Evolutionary conservation across 768 basidiomycete species (phyloP), one percentile per base, ranked within the genome.

Genomic region (Trametopsis cervina): DNA sequence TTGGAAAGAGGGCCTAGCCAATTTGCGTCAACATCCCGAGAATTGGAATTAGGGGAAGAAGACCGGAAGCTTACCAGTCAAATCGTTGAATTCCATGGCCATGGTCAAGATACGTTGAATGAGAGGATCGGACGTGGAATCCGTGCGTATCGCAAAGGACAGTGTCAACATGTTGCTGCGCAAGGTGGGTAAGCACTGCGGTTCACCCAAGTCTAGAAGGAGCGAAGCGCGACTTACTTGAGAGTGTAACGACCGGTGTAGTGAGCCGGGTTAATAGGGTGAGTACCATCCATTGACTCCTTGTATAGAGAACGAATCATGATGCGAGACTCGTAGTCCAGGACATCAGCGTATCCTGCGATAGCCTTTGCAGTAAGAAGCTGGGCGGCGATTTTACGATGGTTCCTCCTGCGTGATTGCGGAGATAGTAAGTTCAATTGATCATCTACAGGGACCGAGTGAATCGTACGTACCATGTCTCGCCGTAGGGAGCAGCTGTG

Each of bases 81-180:
- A 41, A 25, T 55, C 52, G 70, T 74, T 75, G 52, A 73, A 76
- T 51, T 74, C 74, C 11, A 65, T 63, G 12, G 69, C 66, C 41
- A 76, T 55, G 18, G 52, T 54, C 26, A 75, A 62, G 23, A 66
- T 66, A 3, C 55, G 55, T 18, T 48, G 63, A 10, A 71, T 70
- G 4, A 72, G 57, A 0, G 71, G 68, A 40, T 74, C 63, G 13
- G 61, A 50, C 15, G 66, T 65, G 21, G 61, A 58, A 44, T 67
- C 66, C 0, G 71, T 73, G 9, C 73, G 71, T 15, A 60, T 68
- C 1, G 66, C 73, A 50, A 73, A 74, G 40, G 64, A 60, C 37
- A 74, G 64, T 0, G 64, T 66, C 10, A 75, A 61, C 69, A 75
- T 76, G 53, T 74, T 74, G 59, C 71, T 73, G 27, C 63, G 54